Base-by-base conservation (phyloP, 306 rosid genomes). In the Biancaea sappan region DNA sequence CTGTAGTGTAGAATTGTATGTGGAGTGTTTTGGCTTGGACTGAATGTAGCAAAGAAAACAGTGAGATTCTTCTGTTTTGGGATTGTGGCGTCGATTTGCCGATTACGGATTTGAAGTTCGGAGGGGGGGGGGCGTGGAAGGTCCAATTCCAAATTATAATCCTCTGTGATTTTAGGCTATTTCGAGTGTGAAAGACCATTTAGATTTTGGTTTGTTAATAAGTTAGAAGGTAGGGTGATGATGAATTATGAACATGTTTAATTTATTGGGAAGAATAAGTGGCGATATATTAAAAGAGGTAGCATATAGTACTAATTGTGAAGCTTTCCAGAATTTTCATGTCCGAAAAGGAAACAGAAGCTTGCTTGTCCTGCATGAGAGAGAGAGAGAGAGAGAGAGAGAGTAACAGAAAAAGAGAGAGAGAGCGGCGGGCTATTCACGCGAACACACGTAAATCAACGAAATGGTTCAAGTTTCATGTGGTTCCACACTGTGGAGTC, bases 351-450 rank as follows among this genome's bases (percentile, higher is more conserved):
- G 50, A 65, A 66, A 31, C n/a, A 12, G 5, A 68, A 8, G 32
- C 11, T 64, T 58, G 18, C 46, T 34, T 34, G 38, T 2, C 7
- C 24, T 34, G 70, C 28, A 26, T 0, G 75, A n/a, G 46, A 15
- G 69, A 22, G 7, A 12, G 40, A 5, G 31, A 8, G 15, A 16
- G 21, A 28, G 10, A 26, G 80, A 46, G 53, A 69, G 46, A n/a
- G 67, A 78, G n/a, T n/a, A n/a, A n/a, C n/a, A 22, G 7, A 12
- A 29, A 5, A 22, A 8, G 15, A 16, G 21, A 28, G 10, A 26
- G 80, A 46, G 53, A 69, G 46, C 12, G 67, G 67, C 62, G 74
- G 78, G 37, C 2, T 0, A 54, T 44, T 64, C 28, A 73, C 75
- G 79, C 79, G 4, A 78, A 41, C 62, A 22, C 51, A n/a, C 1